Percentiles rank a stretch among this genome's conserved stretches.
These are phyloP conservation scores for Exserohilum turcica DNA, from an alignment of 2,329 filamentous ascomycete genomes.

Conservation along the genomic window DNA sequence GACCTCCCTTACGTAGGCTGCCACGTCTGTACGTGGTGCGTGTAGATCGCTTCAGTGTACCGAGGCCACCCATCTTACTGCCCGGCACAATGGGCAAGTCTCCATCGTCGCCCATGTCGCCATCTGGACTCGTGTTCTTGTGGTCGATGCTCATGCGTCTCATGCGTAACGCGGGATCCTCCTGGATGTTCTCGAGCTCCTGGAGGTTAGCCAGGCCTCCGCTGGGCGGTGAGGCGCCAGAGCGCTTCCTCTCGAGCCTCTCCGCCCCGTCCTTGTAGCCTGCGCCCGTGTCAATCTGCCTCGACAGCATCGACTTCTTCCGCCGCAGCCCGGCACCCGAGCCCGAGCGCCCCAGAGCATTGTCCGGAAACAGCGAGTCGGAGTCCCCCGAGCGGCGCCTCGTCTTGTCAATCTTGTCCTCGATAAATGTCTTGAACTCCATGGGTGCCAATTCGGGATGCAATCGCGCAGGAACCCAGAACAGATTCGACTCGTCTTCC, in stretches of 20 bases:
- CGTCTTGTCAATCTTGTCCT: conserved; percentile 89
- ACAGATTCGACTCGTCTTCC: conserved; percentile 84
- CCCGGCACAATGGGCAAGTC: conserved; percentile 87
- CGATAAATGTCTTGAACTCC: conserved; percentile 95
- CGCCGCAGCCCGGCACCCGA: conserved; percentile 69
- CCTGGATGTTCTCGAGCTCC: conserved; percentile 79
- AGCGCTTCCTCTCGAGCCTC: conserved; percentile 73
- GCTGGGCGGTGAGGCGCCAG: conserved; percentile 55
- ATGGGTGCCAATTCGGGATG: conserved; percentile 94
- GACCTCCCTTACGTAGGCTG: conserved; percentile 78
- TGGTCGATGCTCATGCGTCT: conserved; percentile 68
- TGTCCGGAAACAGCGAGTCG: conserved; percentile 65
- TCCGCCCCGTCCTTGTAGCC: conserved; percentile 86
- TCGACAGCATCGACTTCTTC: conserved; percentile 95
- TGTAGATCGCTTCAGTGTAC: conserved; percentile 85
- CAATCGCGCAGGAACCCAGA: conserved; percentile 94
- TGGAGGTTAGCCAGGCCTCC: conserved; percentile 61
- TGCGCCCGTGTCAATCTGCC: conserved; percentile 79
- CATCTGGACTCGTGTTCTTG: conserved; percentile 48
- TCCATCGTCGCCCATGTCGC: conserved; percentile 26
- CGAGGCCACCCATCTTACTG: conserved; percentile 71
- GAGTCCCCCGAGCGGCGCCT: conserved; percentile 75
- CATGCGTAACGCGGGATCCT: conserved; percentile 74
- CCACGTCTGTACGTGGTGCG: conserved; percentile 89
- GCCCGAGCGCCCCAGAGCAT: conserved; percentile 58